These are phyloP conservation scores for Aureobasidium melanogenum DNA, from an alignment of 2,329 filamentous ascomycete genomes.

Conservation along the genomic window DNA sequence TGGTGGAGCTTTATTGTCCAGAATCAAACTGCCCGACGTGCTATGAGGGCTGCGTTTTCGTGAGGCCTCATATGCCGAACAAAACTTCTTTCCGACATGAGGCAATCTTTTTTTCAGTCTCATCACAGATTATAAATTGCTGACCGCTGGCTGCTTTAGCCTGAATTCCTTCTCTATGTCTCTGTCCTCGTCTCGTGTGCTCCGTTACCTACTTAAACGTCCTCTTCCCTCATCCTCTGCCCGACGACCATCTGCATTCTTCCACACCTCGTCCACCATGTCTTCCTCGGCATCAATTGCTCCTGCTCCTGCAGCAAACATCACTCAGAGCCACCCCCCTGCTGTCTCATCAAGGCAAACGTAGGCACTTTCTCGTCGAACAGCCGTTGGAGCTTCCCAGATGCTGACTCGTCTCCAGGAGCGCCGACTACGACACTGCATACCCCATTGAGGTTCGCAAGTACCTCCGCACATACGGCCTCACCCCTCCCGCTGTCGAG, in stretches of 20 bases:
- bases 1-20: not conserved
- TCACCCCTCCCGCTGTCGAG: conserved; percentile 43
- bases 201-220: conserved; percentile 3
- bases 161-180: conserved; percentile 10
- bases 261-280: conserved; percentile 16
- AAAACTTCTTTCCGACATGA: not conserved
- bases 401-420: conserved; percentile 20
- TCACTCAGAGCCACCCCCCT: conserved; percentile 28
- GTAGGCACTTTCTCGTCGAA: conserved; percentile 15
- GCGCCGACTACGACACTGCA: conserved; percentile 42
- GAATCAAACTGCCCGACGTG: not conserved
- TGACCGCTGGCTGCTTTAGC: conserved; percentile 9
- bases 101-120: not conserved
- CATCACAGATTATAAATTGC: conserved; percentile 4
- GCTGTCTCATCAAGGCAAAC: conserved; percentile 21
- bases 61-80: conserved; percentile 2
- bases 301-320: conserved; percentile 12
- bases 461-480: conserved; percentile 43
- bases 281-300: conserved; percentile 28
- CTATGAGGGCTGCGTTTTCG: conserved; percentile 2
- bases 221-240: not conserved
- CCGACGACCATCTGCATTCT: not conserved
- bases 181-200: conserved; percentile 2
- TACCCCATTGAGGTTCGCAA: conserved; percentile 41
- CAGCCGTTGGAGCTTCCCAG: conserved; percentile 11